Conservation (phyloP, 208 protist genomes). For the Endotrypanum monterogeii region DNA sequence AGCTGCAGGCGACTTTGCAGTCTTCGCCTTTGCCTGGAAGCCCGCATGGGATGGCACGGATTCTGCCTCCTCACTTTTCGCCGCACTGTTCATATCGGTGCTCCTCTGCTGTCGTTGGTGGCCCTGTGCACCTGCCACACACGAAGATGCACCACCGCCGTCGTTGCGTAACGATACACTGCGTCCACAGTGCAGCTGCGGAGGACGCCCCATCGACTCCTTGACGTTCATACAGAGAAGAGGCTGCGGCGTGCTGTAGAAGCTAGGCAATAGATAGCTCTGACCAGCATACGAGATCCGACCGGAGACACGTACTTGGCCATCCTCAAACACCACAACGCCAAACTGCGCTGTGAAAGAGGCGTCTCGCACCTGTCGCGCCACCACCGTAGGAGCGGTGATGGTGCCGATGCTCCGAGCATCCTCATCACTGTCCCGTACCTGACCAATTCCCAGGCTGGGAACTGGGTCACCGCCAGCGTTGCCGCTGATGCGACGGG, state of each 20-base stretch:
- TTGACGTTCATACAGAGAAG: constrained; percentile 36
- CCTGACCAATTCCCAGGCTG: background rate
- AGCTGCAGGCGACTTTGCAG: background rate
- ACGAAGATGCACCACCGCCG: constrained; percentile 2
- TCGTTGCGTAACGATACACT: background rate
- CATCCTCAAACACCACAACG: constrained; percentile 52
- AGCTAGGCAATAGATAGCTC: constrained; percentile 32
- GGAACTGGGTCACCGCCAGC: background rate
- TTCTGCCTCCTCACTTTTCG: background rate
- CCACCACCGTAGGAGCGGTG: constrained; percentile 41
- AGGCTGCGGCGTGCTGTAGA: constrained; percentile 41
- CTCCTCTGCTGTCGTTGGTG: background rate
- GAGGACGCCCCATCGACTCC: background rate
- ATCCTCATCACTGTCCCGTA: background rate
- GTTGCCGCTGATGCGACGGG: background rate
- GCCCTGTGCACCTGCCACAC: background rate
- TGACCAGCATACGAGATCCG: constrained; percentile 30
- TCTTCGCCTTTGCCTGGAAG: background rate
- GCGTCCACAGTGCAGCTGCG: background rate
- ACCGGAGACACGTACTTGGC: constrained; percentile 46
- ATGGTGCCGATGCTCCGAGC: constrained; percentile 8
- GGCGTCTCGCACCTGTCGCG: constrained; percentile 55
- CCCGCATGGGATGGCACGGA: background rate
- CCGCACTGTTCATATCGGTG: background rate
- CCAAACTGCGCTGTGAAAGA: constrained; percentile 51